A percentile compares a stretch with the other conserved stretches of the same genome.
phyloP scores from a whole-genome alignment of 306 rosid genomes.

The Heteromeles arbutifolia region DNA sequence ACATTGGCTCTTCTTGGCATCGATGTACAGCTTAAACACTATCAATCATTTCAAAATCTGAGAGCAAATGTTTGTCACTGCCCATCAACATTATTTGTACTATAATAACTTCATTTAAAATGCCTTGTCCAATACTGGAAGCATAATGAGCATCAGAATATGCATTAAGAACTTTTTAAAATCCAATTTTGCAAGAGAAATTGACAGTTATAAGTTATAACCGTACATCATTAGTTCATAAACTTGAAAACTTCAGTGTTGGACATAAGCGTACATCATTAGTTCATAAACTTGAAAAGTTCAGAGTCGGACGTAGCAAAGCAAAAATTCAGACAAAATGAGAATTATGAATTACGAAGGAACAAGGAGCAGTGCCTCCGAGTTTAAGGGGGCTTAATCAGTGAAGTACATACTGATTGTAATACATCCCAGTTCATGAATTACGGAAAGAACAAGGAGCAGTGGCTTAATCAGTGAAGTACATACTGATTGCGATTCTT shows the following conservation, averaged over 20 bases:
- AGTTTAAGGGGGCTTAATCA: too few relatives aligned
- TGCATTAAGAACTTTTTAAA: neutral
- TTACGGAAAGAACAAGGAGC: too few relatives aligned
- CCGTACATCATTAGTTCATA: neutral
- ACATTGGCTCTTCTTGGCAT: neutral
- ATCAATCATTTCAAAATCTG: neutral
- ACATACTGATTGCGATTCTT: too few relatives aligned
- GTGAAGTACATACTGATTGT: conserved; percentile 49
- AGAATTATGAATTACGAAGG: too few relatives aligned
- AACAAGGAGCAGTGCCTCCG: too few relatives aligned
- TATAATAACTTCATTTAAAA: neutral
- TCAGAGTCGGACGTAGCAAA: neutral
- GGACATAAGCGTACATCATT: too few relatives aligned
- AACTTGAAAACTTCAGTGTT: neutral
- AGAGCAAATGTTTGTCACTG: neutral
- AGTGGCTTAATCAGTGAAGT: too few relatives aligned
- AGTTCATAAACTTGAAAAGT: too few relatives aligned
- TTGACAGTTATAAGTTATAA: neutral
- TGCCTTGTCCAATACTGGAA: neutral
- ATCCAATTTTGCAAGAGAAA: neutral
- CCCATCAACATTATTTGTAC: neutral
- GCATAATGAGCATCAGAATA: neutral
- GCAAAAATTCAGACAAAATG: neutral
- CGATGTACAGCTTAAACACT: neutral
- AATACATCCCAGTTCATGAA: conserved; percentile 51